Evolutionary conservation across 306 rosid genomes (phyloP).

Genomic region (Erythrophleum fordii): DNA sequence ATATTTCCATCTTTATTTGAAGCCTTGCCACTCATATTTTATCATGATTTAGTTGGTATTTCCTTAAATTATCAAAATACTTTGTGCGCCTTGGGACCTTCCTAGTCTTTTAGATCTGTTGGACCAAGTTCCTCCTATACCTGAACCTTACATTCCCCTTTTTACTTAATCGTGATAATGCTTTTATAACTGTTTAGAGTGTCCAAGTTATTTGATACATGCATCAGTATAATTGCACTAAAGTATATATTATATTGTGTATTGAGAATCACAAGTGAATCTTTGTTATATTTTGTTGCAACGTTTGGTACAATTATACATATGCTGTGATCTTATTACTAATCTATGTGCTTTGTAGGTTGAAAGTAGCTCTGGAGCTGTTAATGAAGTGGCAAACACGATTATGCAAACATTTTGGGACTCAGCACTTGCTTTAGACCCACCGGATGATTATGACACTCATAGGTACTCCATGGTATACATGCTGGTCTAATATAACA

Average conservation of each 20-base stretch:
- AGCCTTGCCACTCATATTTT: conserved; percentile 6
- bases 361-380: conserved; percentile 77
- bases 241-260: conserved; percentile 11
- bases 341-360: conserved; percentile 52
- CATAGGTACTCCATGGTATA: conserved; percentile 60
- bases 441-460: conserved; percentile 84
- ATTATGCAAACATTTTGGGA: conserved; percentile 99
- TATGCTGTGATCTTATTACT: conserved; percentile 23
- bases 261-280: conserved; percentile 2
- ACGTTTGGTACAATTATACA: conserved; percentile 17
- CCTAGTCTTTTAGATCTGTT: conserved; percentile 1
- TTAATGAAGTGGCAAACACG: conserved; percentile 75
- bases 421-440: conserved; percentile 90
- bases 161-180: conserved; percentile 13
- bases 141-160: not conserved
- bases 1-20: conserved; percentile 29
- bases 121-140: not conserved
- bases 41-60: conserved; percentile 8
- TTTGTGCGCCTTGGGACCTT: not conserved
- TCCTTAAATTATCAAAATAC: not conserved
- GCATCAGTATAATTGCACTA: not conserved
- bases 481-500: conserved; percentile 16
- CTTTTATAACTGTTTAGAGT: conserved; percentile 3
- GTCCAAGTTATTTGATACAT: not conserved
- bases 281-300: not conserved